These are phyloP conservation scores for Suillus fuscotomentosus DNA, from an alignment of 768 basidiomycete genomes.

Conservation along the genomic window DNA sequence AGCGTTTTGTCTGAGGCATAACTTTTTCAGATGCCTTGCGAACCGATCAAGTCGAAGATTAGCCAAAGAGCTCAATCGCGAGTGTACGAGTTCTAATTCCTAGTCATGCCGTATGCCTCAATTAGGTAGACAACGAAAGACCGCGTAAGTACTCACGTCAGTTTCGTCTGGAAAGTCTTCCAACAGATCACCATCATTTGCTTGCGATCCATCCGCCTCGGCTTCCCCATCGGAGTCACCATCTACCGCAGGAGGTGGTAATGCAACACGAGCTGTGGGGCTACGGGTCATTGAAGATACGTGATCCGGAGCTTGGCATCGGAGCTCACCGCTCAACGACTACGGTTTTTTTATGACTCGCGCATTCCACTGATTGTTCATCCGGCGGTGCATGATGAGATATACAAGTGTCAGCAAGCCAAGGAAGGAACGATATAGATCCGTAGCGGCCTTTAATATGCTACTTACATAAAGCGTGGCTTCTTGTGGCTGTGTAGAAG, in stretches of 20 bases:
- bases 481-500: constrained; percentile 4
- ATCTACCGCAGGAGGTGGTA: constrained; percentile 30
- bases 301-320: not conserved
- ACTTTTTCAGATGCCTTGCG: constrained; percentile 58
- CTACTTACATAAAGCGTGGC: constrained; percentile 1
- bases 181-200: constrained; percentile 62
- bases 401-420: not conserved
- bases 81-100: constrained; percentile 88
- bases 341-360: constrained; percentile 22
- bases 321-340: constrained; percentile 24
- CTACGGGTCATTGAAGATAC: constrained; percentile 14
- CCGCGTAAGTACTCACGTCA: constrained; percentile 50
- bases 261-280: constrained; percentile 44
- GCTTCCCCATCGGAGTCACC: constrained; percentile 36
- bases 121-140: constrained; percentile 1
- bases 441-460: not conserved
- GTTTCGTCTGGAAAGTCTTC: constrained; percentile 82
- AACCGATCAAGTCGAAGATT: constrained; percentile 76
- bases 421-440: not conserved
- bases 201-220: constrained; percentile 38
- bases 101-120: constrained; percentile 26
- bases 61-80: constrained; percentile 66
- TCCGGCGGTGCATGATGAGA: constrained; percentile 1
- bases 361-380: constrained; percentile 4
- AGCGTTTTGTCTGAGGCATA: constrained; percentile 87